These are phyloP conservation scores for Boletus patriciae DNA, from an alignment of 768 basidiomycete genomes.

Conservation along the genomic window DNA sequence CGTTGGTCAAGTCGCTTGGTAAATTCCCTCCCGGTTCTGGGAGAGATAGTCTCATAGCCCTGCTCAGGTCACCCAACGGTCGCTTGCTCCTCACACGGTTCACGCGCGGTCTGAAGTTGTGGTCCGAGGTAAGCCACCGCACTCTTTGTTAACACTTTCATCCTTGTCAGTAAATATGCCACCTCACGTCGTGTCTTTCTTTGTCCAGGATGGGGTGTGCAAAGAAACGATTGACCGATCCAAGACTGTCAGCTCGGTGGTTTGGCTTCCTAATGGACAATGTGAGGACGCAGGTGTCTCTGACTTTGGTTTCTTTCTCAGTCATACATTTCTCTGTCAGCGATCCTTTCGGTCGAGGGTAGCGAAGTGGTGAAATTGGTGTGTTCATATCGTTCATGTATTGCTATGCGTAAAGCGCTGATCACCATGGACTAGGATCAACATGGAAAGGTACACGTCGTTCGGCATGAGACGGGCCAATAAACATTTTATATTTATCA, in stretches of 20 bases:
- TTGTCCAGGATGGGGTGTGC: constrained; percentile 47
- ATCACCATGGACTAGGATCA: constrained; percentile 34
- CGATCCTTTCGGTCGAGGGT: constrained; percentile 52
- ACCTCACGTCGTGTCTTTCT: not conserved
- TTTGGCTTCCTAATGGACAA: constrained; percentile 50
- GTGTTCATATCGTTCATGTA: constrained; percentile 4
- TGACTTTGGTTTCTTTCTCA: not conserved
- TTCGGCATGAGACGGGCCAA: not conserved
- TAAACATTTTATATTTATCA: not conserved
- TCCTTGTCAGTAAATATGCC: not conserved
- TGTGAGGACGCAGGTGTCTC: constrained; percentile 30
- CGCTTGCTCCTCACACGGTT: constrained; percentile 47
- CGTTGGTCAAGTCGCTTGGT: constrained; percentile 56
- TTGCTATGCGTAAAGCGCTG: not conserved
- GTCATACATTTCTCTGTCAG: constrained; percentile 22
- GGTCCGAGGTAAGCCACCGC: constrained; percentile 42
- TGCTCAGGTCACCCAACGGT: constrained; percentile 47
- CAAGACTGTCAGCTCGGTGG: constrained; percentile 44
- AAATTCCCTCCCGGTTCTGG: not conserved
- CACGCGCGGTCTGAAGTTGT: constrained; percentile 48
- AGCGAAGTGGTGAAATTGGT: constrained; percentile 47
- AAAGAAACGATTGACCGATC: constrained; percentile 49
- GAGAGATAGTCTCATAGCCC: not conserved
- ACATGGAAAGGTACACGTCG: constrained; percentile 37
- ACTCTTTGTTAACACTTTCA: no score